phyloP scores from a whole-genome alignment of 345 rosid genomes.

The Mangifera indica region DNA sequence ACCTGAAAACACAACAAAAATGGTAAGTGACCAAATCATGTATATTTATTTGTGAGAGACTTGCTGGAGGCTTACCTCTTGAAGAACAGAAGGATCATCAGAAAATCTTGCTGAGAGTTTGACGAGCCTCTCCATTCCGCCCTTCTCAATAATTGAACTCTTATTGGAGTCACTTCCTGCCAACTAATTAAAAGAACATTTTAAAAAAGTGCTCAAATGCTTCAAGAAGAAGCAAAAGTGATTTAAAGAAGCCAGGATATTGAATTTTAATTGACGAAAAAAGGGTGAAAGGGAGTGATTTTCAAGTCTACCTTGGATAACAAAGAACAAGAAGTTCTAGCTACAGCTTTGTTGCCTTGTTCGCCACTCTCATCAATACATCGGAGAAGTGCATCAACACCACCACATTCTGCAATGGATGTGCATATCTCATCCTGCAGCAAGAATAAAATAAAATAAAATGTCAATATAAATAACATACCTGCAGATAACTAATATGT shows the following conservation, averaged over 20 bases:
- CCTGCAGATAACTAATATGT: not conserved
- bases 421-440: slow-evolving; percentile 80
- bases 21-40: not conserved
- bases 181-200: slow-evolving; percentile 47
- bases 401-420: slow-evolving; percentile 85
- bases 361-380: slow-evolving; percentile 79
- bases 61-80: slow-evolving; percentile 56
- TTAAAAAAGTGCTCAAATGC: slow-evolving; percentile 8
- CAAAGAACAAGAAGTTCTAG: slow-evolving; percentile 75
- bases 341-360: slow-evolving; percentile 68
- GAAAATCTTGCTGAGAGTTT: slow-evolving; percentile 65
- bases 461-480: not conserved
- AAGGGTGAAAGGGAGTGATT: not conserved
- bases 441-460: not conserved
- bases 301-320: slow-evolving; percentile 61
- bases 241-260: not conserved
- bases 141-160: slow-evolving; percentile 70
- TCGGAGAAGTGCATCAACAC: slow-evolving; percentile 68
- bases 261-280: not conserved
- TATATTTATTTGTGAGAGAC: not conserved
- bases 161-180: slow-evolving; percentile 95
- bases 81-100: slow-evolving; percentile 79
- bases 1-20: slow-evolving; percentile 47
- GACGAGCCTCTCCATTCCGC: slow-evolving; percentile 67
- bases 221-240: slow-evolving; percentile 8